Percentiles rank a stretch among this genome's conserved stretches.
Evolutionary conservation across 768 basidiomycete species (phyloP).

Genomic region (Mrakia frigida): DNA sequence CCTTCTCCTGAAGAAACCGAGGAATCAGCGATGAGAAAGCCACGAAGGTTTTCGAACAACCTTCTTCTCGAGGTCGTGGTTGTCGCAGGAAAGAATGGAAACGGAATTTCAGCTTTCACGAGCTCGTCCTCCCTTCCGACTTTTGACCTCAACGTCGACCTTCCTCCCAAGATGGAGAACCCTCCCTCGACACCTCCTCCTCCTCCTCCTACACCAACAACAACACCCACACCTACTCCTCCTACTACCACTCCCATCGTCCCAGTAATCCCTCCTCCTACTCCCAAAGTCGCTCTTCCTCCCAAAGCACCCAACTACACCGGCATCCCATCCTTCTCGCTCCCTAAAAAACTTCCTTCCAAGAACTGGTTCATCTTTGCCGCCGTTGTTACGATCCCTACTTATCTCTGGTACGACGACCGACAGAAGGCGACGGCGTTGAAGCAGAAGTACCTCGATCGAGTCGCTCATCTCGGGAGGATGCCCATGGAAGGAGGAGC

Average conservation of each 20-base stretch:
- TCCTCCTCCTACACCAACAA: too few species aligned
- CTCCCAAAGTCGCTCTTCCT: not conserved
- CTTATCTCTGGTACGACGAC: constrained; percentile 80
- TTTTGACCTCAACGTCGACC: not conserved
- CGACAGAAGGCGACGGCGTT: constrained; percentile 71
- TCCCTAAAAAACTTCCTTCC: constrained; percentile 57
- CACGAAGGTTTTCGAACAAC: too few species aligned
- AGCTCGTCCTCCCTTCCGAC: not conserved
- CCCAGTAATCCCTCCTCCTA: not conserved
- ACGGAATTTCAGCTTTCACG: not conserved
- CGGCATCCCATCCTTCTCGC: constrained; percentile 20
- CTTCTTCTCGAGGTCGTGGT: too few species aligned
- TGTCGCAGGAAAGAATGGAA: not conserved
- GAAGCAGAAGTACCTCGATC: constrained; percentile 68
- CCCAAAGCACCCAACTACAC: constrained; percentile 14
- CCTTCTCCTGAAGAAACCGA: too few species aligned
- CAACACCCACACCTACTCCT: not conserved
- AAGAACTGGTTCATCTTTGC: constrained; percentile 94
- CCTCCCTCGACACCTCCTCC: not conserved
- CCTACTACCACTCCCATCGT: not conserved
- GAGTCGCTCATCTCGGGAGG: constrained; percentile 71
- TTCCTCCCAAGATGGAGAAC: not conserved
- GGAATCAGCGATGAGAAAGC: too few species aligned
- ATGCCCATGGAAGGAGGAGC: constrained; percentile 52
- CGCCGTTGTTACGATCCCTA: constrained; percentile 61